Evolutionary conservation across 495 filamentous ascomycete genomes (phyloP).

Genomic region (Penicillium egyptiacum): DNA sequence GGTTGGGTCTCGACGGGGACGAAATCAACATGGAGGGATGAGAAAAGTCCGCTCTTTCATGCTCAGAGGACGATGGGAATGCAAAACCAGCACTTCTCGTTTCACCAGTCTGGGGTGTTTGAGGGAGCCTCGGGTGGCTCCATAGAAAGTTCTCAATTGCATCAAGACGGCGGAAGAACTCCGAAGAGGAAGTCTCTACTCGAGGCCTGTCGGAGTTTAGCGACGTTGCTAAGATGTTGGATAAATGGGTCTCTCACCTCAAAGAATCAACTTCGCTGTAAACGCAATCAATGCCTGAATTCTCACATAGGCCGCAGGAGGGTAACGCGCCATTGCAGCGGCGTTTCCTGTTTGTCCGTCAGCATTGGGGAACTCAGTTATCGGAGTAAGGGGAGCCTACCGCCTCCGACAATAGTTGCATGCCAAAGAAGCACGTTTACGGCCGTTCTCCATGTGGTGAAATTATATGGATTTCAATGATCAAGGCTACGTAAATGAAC

Average conservation of each 20-base stretch:
- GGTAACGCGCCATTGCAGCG: constrained; percentile 11
- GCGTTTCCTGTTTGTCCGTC: constrained; percentile 6
- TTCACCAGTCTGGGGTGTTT: constrained; percentile 8
- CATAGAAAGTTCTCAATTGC: constrained; percentile 9
- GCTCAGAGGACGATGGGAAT: not conserved
- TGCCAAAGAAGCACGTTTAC: constrained; percentile 8
- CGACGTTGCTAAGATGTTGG: not conserved
- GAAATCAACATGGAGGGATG: constrained; percentile 2
- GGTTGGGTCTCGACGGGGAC: constrained; percentile 4
- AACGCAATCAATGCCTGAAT: constrained; percentile 7
- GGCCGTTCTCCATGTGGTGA: not conserved
- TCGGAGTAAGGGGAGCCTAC: not conserved
- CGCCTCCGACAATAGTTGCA: constrained; percentile 6
- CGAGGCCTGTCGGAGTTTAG: not conserved
- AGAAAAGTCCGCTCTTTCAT: constrained; percentile 5
- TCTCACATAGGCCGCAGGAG: constrained; percentile 4
- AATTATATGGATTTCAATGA: not conserved
- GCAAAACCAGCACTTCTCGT: not conserved
- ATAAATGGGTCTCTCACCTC: not conserved
- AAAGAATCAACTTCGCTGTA: constrained; percentile 7
- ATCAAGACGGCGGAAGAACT: constrained; percentile 12
- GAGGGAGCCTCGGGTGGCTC: constrained; percentile 1
- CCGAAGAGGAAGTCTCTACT: constrained; percentile 4
- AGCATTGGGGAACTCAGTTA: not conserved
- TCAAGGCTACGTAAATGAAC: not conserved